These are phyloP conservation scores for Craspedostauros australis DNA, from an alignment of 108 stramenopile genomes.

Conservation along the genomic window DNA sequence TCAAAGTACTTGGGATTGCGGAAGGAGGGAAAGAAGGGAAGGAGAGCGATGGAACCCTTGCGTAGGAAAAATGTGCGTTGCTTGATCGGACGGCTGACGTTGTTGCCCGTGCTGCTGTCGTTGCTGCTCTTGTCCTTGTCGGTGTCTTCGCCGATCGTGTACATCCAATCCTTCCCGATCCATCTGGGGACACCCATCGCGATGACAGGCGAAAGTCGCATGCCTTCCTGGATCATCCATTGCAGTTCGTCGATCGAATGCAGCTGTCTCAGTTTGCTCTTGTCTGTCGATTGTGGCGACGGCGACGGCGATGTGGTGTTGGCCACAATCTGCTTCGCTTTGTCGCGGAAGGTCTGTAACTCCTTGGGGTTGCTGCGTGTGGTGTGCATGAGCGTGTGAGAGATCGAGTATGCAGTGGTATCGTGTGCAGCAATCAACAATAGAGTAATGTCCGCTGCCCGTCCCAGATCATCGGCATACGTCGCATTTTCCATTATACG, in stretches of 20 bases:
- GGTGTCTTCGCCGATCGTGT: conserved; percentile 8
- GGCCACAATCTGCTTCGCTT: conserved; percentile 6
- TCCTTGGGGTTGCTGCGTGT: neutral
- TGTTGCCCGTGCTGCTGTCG: too few species aligned
- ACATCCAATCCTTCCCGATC: conserved; percentile 17
- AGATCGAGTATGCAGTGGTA: neutral
- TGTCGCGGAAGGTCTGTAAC: neutral
- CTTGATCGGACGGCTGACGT: too few species aligned
- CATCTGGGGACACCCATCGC: conserved; percentile 23
- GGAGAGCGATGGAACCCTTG: conserved; percentile 20
- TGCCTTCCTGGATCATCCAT: too few species aligned
- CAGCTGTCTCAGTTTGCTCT: too few species aligned
- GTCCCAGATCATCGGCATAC: conserved; percentile 14
- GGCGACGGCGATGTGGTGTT: conserved; percentile 40
- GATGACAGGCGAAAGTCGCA: too few species aligned
- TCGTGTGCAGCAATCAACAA: conserved; percentile 20
- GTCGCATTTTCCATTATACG: conserved; percentile 14
- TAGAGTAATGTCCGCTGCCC: conserved; percentile 25
- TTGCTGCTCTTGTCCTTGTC: conserved; percentile 11
- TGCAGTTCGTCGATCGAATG: too few species aligned
- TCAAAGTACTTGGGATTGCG: conserved; percentile 34
- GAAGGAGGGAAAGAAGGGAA: conserved; percentile 11
- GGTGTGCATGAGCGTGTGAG: neutral
- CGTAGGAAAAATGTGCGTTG: conserved; percentile 28
- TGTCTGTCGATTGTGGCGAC: too few species aligned